phyloP scores from a whole-genome alignment of 148 eudicot species.

The Cornus kousa region DNA sequence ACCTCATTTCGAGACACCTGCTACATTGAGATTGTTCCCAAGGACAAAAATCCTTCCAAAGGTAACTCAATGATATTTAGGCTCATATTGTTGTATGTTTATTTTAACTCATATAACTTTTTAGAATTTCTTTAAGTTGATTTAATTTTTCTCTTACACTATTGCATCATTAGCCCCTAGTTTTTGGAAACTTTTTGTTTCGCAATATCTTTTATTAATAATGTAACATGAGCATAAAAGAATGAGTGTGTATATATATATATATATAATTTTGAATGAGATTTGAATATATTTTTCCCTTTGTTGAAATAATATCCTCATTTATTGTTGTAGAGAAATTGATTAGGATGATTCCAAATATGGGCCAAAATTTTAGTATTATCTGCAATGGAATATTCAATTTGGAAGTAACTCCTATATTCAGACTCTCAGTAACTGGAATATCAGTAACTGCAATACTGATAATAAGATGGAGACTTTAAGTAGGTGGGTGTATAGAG shows the following conservation, averaged over 20 bases:
- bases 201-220: not conserved
- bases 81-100: not conserved
- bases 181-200: not conserved
- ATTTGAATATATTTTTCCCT: not conserved
- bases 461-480: no score
- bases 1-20: slow-evolving; percentile 71
- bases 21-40: slow-evolving; percentile 79
- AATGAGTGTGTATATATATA: no score
- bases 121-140: not conserved
- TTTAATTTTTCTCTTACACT: not conserved
- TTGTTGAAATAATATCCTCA: not conserved
- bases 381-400: not conserved
- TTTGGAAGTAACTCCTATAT: no score
- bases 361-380: no score
- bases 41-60: slow-evolving; percentile 42
- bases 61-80: slow-evolving; percentile 28
- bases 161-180: not conserved
- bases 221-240: not conserved
- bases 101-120: not conserved
- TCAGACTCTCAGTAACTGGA: no score
- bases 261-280: not conserved
- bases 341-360: not conserved
- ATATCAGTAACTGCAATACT: no score
- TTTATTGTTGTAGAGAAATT: not conserved
- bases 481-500: no score